Conservation (phyloP, 2,329 filamentous ascomycete species). For the Aspergillus melleus region DNA sequence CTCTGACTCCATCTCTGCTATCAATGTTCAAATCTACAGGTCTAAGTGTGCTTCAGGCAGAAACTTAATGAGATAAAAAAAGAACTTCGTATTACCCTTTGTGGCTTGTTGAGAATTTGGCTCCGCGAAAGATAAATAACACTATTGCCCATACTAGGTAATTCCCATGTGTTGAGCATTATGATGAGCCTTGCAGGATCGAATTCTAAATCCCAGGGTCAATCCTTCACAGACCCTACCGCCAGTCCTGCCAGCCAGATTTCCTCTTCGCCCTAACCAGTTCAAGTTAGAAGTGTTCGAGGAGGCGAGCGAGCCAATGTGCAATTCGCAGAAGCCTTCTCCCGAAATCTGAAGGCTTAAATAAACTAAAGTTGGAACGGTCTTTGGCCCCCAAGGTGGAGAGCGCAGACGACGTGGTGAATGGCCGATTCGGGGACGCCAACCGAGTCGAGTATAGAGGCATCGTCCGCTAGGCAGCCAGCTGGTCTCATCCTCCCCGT, state of each 20-base stretch:
- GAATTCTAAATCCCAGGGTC: neutral
- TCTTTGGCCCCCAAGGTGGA: neutral
- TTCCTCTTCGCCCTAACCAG: neutral
- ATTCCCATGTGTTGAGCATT: no score
- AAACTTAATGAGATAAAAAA: neutral
- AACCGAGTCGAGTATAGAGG: neutral
- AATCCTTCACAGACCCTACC: neutral
- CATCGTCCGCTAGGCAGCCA: neutral
- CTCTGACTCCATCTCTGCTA: no score
- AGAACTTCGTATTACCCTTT: neutral
- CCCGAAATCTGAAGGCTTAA: neutral
- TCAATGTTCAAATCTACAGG: neutral
- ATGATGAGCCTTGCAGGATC: neutral
- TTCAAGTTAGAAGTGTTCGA: neutral
- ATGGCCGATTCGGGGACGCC: neutral
- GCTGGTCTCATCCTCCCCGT: neutral
- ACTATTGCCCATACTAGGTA: no score
- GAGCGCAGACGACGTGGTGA: neutral
- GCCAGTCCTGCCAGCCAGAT: neutral
- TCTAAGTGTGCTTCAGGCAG: neutral
- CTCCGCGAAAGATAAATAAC: neutral
- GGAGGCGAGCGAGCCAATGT: neutral
- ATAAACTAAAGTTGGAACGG: neutral
- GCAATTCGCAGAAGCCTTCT: neutral
- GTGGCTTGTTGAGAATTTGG: neutral